Evolutionary conservation across 169 alveolate species (phyloP).

Genomic region (Babesia bovis): DNA sequence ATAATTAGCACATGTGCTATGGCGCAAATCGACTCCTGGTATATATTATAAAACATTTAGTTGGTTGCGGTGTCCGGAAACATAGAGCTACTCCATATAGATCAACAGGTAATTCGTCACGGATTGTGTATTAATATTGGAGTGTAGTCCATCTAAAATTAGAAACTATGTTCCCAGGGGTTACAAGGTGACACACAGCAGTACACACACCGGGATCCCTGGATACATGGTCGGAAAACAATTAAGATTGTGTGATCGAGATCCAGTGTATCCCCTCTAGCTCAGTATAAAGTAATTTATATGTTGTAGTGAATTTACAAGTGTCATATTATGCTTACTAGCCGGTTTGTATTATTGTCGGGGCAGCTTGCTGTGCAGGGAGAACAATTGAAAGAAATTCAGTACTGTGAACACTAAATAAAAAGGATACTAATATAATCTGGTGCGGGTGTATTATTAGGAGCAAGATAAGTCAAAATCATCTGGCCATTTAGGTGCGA

Average conservation of each 20-base stretch:
- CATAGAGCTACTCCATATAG: too few species aligned
- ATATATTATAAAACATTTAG: too few species aligned
- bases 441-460: not conserved
- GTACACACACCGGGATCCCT: not conserved
- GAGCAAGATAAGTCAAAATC: not conserved
- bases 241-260: too few species aligned
- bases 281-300: too few species aligned
- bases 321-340: not conserved
- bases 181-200: not conserved
- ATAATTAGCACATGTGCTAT: too few species aligned
- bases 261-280: too few species aligned
- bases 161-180: too few species aligned
- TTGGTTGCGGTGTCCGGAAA: too few species aligned
- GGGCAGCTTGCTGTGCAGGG: slow-evolving; percentile 33
- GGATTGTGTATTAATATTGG: not conserved
- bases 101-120: not conserved
- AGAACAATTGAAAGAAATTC: not conserved
- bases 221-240: too few species aligned
- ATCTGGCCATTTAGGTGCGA: slow-evolving; percentile 22
- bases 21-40: too few species aligned
- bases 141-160: not conserved
- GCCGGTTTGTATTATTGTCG: slow-evolving; percentile 9
- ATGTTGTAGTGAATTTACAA: too few species aligned
- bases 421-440: not conserved
- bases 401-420: not conserved